These are phyloP conservation scores for Apiotrichum porosum DNA, from an alignment of 1,284 basidiomycete genomes.

Conservation along the genomic window DNA sequence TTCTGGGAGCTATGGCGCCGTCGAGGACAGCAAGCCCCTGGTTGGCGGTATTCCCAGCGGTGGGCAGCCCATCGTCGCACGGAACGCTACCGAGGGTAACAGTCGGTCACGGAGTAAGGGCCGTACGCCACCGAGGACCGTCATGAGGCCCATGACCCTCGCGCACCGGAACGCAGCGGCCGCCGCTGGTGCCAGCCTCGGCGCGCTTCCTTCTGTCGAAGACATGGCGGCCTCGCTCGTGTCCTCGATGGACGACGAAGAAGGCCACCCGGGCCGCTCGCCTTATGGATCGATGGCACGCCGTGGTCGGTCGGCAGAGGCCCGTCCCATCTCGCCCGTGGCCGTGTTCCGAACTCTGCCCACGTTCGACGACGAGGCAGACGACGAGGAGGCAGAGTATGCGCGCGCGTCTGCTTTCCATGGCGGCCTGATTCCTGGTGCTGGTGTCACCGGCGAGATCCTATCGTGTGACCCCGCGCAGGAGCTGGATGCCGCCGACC, in stretches of 20 bases:
- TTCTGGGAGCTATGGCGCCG: slow-evolving; percentile 3
- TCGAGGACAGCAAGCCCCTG: background rate
- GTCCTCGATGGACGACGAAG: slow-evolving; percentile 10
- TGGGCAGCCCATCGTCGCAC: background rate
- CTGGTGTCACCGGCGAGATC: background rate
- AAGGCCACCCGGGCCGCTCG: background rate
- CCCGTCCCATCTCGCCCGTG: slow-evolving; percentile 13
- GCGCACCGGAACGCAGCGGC: slow-evolving; percentile 12
- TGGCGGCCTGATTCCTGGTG: slow-evolving; percentile 3
- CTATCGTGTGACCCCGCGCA: slow-evolving; percentile 40
- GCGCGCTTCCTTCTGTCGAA: slow-evolving; percentile 6
- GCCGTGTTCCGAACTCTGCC: slow-evolving; percentile 6
- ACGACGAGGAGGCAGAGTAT: background rate
- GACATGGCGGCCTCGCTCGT: background rate
- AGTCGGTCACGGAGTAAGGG: slow-evolving; percentile 32
- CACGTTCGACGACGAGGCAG: slow-evolving; percentile 6
- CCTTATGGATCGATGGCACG: background rate
- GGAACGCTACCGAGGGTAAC: slow-evolving; percentile 16
- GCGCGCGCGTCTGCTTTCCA: background rate
- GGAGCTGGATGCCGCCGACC: slow-evolving; percentile 42
- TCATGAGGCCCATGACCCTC: slow-evolving; percentile 15
- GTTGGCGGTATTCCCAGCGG: background rate
- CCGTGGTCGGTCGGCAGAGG: slow-evolving; percentile 10
- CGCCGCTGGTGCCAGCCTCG: slow-evolving; percentile 9
- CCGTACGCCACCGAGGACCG: slow-evolving; percentile 32